These are phyloP conservation scores for Suillus subalutaceus DNA, from an alignment of 768 basidiomycete genomes.

Conservation along the genomic window DNA sequence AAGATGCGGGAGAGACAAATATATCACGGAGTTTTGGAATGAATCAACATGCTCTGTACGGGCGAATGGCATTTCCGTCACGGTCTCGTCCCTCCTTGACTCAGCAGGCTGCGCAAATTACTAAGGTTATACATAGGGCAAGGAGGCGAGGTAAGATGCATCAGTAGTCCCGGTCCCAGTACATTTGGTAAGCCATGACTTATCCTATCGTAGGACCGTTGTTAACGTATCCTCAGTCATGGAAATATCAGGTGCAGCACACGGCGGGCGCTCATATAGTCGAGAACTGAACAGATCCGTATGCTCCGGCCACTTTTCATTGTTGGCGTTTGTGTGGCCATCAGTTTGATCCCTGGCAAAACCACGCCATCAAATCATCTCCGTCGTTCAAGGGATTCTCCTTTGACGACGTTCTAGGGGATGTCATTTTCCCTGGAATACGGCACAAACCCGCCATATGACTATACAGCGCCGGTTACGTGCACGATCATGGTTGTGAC, in stretches of 20 bases:
- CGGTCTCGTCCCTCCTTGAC: background rate
- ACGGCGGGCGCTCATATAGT: background rate
- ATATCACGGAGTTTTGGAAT: conserved; percentile 45
- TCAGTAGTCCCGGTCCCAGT: background rate
- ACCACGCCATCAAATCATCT: background rate
- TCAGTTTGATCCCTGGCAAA: background rate
- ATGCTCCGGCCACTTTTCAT: background rate
- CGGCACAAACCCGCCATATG: background rate
- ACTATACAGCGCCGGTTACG: background rate
- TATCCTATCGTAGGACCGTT: background rate
- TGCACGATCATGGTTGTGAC: background rate
- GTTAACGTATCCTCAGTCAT: background rate
- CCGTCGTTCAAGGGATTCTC: background rate
- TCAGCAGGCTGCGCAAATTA: background rate
- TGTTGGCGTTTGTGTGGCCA: background rate
- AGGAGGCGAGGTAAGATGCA: background rate
- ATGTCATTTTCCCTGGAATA: background rate
- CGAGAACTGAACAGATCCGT: background rate
- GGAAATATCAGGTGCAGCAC: background rate
- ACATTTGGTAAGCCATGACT: background rate
- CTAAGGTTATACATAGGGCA: background rate
- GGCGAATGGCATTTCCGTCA: background rate
- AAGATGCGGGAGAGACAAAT: conserved; percentile 53
- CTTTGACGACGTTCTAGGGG: background rate
- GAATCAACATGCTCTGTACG: background rate